These are phyloP conservation scores for Wickerhamomyces rabaulensis DNA, from an alignment of 805 yeast species.

Conservation along the genomic window DNA sequence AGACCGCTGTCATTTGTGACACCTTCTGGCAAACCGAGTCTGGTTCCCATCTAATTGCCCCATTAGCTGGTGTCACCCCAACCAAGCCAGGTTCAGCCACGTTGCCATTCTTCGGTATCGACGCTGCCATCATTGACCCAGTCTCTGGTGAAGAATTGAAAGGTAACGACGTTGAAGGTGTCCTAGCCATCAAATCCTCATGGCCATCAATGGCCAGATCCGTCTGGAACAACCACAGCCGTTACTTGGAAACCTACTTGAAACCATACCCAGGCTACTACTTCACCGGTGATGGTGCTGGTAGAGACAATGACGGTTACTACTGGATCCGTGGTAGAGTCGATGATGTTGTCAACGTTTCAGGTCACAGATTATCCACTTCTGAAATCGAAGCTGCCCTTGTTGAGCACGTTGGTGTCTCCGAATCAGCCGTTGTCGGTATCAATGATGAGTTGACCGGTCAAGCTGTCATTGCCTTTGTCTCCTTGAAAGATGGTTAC, in stretches of 20 bases:
- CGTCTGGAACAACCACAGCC: slow-evolving; percentile 80
- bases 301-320: slow-evolving; percentile 93
- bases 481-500: slow-evolving; percentile 60
- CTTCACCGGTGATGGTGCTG: slow-evolving; percentile 99
- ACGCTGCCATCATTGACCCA: slow-evolving; percentile 89
- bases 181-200: slow-evolving; percentile 78
- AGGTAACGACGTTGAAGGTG: slow-evolving; percentile 95
- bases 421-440: slow-evolving; percentile 97
- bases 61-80: slow-evolving; percentile 91
- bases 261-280: slow-evolving; percentile 90
- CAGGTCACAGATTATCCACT: slow-evolving; percentile 97
- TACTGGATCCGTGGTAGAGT: slow-evolving; percentile 98
- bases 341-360: slow-evolving; percentile 96
- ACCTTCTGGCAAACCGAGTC: slow-evolving; percentile 99
- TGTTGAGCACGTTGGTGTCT: slow-evolving; percentile 71
- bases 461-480: slow-evolving; percentile 95
- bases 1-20: slow-evolving; percentile 85
- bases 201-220: slow-evolving; percentile 99
- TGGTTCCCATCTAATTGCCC: slow-evolving; percentile 92
- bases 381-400: slow-evolving; percentile 96
- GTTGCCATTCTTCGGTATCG: slow-evolving; percentile 92
- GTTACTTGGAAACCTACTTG: slow-evolving; percentile 87
- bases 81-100: slow-evolving; percentile 98
- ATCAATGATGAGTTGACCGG: slow-evolving; percentile 93
- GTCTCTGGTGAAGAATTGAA: slow-evolving; percentile 78